Evolutionary conservation across 805 yeast species (phyloP), one percentile per base, ranked within the genome.

Genomic region (Pichia sporocuriosa): DNA sequence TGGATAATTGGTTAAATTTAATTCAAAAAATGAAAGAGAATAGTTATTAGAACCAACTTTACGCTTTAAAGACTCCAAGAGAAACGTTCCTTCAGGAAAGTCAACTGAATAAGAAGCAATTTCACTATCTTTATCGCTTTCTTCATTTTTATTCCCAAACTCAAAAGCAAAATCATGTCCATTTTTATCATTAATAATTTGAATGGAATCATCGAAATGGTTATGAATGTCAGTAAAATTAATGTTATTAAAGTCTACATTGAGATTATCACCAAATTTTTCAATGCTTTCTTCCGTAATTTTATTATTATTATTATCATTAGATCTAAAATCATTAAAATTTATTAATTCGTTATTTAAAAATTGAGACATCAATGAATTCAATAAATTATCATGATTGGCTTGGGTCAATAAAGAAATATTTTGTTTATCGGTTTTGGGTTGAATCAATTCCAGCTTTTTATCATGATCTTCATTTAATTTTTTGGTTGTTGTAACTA

Each of bases 51-150:
- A 25, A 13, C 15, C 37, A 22, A 39, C 23, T 16, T 20, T 32
- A 19, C 15, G 16, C 32, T 32, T 39, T 10, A 42, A 28, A 12
- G 35, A 29, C 13, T 27, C 40, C 20, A 38, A 37, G 19, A 39
- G 37, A 8, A 20, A 32, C 4, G 32, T 17, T 4, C 10, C 12
- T 8, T 24, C 16, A 24, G 37, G 15, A 19, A 16, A 13, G 12
- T 15, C 23, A 4, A 17, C 21, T 10, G 24, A n/a, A 10, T 33
- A 21, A 15, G 7, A 7, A 23, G 7, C 11, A 23, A 11, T 21
- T 22, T 15, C 10, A 6, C 12, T 22, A 15, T 21, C 17, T 7
- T 5, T 11, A 33, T 22, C 28, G 22, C 7, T 4, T 33, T 33
- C 13, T 22, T 22, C 28, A 32, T 11, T 23, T 11, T 11, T 23